Percentiles rank a stretch among this genome's conserved stretches.
Evolutionary conservation across 2,329 filamentous ascomycete genomes (phyloP).

Genomic region (Cercospora zeae-maydis): DNA sequence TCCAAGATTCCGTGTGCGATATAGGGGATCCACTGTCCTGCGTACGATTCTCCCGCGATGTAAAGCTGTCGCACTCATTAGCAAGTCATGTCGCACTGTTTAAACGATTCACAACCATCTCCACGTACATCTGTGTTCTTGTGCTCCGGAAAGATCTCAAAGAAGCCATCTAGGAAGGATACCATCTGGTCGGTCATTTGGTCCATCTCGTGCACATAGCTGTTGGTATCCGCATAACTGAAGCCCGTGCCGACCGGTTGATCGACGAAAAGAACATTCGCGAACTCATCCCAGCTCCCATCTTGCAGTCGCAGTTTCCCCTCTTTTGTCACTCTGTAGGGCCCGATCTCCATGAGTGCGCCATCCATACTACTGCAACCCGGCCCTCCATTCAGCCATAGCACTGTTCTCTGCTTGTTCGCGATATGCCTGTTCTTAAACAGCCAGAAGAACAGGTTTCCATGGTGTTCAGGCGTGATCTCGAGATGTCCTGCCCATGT

Average conservation of each 20-base stretch:
- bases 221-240: constrained; percentile 90
- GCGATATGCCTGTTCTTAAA: constrained; percentile 95
- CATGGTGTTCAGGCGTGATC: constrained; percentile 76
- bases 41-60: constrained; percentile 92
- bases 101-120: constrained; percentile 12
- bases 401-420: constrained; percentile 81
- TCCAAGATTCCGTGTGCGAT: constrained; percentile 88
- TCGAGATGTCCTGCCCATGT: constrained; percentile 99
- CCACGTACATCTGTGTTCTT: constrained; percentile 81
- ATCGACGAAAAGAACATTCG: constrained; percentile 93
- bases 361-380: constrained; percentile 98
- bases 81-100: background rate
- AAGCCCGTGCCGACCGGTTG: constrained; percentile 95
- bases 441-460: constrained; percentile 98
- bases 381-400: constrained; percentile 96
- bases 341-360: constrained; percentile 92
- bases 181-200: constrained; percentile 90
- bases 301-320: constrained; percentile 73
- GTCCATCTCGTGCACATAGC: constrained; percentile 77
- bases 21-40: constrained; percentile 95
- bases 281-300: constrained; percentile 98
- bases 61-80: constrained; percentile 64
- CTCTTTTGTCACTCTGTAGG: constrained; percentile 78
- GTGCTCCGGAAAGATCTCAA: constrained; percentile 84
- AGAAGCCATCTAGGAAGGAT: constrained; percentile 87